A percentile compares a stretch with the other conserved stretches of the same genome.
Conservation (phyloP, 2,329 filamentous ascomycete species). For the Penicillium sp. region DNA sequence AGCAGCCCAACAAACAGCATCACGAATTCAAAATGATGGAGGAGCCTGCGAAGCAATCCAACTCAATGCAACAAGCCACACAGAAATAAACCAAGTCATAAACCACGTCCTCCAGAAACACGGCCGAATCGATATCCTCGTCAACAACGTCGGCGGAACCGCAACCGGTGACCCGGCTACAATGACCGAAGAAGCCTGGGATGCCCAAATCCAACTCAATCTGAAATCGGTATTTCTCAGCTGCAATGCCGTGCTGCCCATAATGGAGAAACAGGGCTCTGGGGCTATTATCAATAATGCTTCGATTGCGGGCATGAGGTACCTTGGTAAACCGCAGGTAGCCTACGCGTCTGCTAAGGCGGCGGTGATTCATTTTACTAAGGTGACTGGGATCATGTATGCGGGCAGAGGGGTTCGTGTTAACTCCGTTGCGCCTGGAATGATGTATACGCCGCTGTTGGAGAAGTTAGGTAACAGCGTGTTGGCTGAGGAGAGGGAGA, state of each 20-base stretch:
- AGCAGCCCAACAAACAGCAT: constrained; percentile 40
- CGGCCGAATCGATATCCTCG: constrained; percentile 58
- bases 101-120: constrained; percentile 53
- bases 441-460: constrained; percentile 54
- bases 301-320: constrained; percentile 53
- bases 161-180: constrained; percentile 52
- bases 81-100: constrained; percentile 53
- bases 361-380: constrained; percentile 52
- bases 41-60: constrained; percentile 42
- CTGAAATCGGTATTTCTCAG: constrained; percentile 56
- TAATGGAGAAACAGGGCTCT: constrained; percentile 53
- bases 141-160: constrained; percentile 61
- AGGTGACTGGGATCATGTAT: constrained; percentile 49
- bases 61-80: constrained; percentile 53
- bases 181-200: constrained; percentile 53
- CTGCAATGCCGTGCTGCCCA: constrained; percentile 53
- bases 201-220: constrained; percentile 55
- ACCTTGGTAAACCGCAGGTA: constrained; percentile 54
- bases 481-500: constrained; percentile 41
- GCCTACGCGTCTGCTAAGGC: constrained; percentile 56
- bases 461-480: constrained; percentile 45
- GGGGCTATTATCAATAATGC: constrained; percentile 51
- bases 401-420: constrained; percentile 43
- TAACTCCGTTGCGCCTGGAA: constrained; percentile 56
- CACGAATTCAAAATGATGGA: constrained; percentile 33